Base-by-base conservation (phyloP, 2,329 filamentous ascomycete species). In the Dactylellina cionopaga region DNA sequence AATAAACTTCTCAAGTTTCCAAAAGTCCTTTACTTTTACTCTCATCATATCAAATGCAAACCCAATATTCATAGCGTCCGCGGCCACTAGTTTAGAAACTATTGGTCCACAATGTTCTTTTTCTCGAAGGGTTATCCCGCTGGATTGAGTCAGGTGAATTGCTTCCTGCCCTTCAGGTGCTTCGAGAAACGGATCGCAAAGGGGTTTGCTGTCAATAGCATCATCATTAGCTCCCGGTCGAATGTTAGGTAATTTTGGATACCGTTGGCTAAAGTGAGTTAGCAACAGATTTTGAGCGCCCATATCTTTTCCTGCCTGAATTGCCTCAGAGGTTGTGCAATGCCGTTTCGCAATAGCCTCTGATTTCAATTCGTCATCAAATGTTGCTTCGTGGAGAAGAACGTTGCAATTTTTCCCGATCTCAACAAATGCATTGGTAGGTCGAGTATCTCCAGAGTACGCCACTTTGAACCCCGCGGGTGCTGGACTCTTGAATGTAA, bases 191-290 rank as follows among this genome's bases (percentile, higher is more conserved):
- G 75, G 76, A 22, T 78, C 78, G 25, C 63, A 60, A 24, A 72
- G 49, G 5, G 64, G 46, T n/a, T n/a, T n/a, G n/a, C n/a, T n/a
- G n/a, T n/a, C 76, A 46, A 19, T 75, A 49, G 44, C 78, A 71
- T 75, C 63, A 1, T 35, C 63, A 41, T 77, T 41, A 5, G 58
- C 65, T n/a, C 79, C 79, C 29, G 78, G 76, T 56, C 86, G 83
- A 2, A 87, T 80, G 1, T 84, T 82, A 1, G 86, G 88, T 31
- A 87, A 83, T 81, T 94, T 94, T 77, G 92, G 90, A 80, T 99
- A 99, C 5, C 95, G 86, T 82, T 99, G 95, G 62, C 89, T 93
- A 81, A 99, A 99, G 80, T 99, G 95, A 5, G 95, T 99, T 51
- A 99, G 84, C 62, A 99, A 82, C 13, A 95, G 89, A 13, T 91